Base-by-base conservation (phyloP, 805 yeast species). In the Cyberlindnera meyerae region DNA sequence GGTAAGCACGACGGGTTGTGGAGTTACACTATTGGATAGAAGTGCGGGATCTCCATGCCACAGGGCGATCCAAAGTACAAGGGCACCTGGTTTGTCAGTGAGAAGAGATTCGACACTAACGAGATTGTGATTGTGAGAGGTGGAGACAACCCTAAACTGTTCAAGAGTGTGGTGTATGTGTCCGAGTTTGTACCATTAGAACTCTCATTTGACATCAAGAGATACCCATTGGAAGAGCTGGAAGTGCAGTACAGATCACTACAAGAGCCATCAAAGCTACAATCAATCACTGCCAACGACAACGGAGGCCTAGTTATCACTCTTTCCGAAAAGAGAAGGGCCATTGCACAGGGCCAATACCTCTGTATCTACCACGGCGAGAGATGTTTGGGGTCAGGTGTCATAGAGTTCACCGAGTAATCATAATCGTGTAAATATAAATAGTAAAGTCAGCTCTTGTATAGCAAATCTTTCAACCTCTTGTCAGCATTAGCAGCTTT, bases 11-110 rank as follows among this genome's bases (percentile, higher is more conserved):
- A 71, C 18, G 98, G 98, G 0, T 56, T 93, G 8, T 93, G 97
- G 97, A 77, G 83, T 31, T 90, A 86, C n/a, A 93, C 98, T 0
- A 77, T 90, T 16, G 98, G 98, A 0, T 97, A 93, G 61, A 75
- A 79, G 44, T 71, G 81, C 22, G 78, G 89, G 4, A 61, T 88
- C 2, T 71, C 86, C 1, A 73, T 90, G 84, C 97, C 97, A 0
- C 97, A 93, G 57, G 90, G 89, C 0, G 79, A 82, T 47, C 89
- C 89, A 1, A 55, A 58, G 6, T 79, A 73, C 47, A 66, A 72
- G 29, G 97, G 97, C 0, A 66, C 75, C 2, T 93, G 98, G 98
- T 86, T 78, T 57, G 86, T 89, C 1, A 73, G 83, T 47, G 88
- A 73, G 16, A 93, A 93, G 53, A 60, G 75, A 22, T 55, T 61